Base-by-base conservation (phyloP, 2,329 filamentous ascomycete species). In the Fusarium redolens region DNA sequence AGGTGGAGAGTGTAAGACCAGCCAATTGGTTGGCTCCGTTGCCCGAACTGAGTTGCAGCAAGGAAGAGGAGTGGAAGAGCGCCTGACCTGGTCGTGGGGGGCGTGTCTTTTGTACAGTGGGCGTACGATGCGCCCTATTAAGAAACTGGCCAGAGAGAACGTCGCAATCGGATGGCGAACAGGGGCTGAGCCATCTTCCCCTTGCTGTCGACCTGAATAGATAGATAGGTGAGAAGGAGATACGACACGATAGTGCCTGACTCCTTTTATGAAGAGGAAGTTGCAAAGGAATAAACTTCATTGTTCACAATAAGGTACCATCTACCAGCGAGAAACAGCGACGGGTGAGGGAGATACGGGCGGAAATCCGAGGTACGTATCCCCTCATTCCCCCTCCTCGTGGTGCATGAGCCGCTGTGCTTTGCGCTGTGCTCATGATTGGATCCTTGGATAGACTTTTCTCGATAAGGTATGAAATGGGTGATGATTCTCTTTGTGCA, bases 31-130 rank as follows among this genome's bases (percentile, higher is more conserved):
- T 31, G 65, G 68, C 35, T 62, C 74, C 50, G 75, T 67, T 69
- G 75, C 73, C 72, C 69, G 67, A 69, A 76, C 69, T 74, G 68
- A 77, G 75, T 72, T 77, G 66, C 71, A 66, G 65, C 65, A 74
- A 50, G 61, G 73, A 75, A 68, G 75, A 61, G 40, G 54, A 58
- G 63, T 68, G 54, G 43, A 41, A 64, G 61, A 63, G 56, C 61
- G 59, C 62, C 47, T 55, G 60, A 40, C 40, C 57, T 55, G 64
- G 65, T 60, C 55, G 50, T 54, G 48, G 50, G 33, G 68, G 51
- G 67, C 62, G 71, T 59, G 71, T 47, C 31, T 20, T 56, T 50
- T 50, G 35, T 48, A 44, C n/a, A 15, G 11, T 38, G 65, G 57
- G 69, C 48, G 66, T 69, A 54, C 67, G 60, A 75, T 66, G 62